Conservation (phyloP, 2,329 filamentous ascomycete species). For the Aureobasidium sp. region DNA sequence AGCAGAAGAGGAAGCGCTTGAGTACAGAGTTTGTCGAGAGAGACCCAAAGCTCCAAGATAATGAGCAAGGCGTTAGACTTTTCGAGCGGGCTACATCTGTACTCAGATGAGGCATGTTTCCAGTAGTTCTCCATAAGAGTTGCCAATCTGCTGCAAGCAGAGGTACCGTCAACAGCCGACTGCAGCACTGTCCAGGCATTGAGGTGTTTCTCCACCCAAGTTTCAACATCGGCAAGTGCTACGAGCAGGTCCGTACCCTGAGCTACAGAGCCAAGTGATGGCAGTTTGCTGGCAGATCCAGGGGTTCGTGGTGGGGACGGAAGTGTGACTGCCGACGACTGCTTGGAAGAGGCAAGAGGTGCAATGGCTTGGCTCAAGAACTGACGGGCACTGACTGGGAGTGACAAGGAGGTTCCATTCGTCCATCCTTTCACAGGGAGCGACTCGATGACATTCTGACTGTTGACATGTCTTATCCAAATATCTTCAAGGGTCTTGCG, state of each 20-base stretch:
- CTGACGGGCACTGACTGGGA: conserved; percentile 4
- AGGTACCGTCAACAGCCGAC: too few relatives aligned
- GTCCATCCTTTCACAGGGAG: background rate
- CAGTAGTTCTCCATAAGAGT: conserved; percentile 27
- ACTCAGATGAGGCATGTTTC: conserved; percentile 34
- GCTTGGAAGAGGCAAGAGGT: too few relatives aligned
- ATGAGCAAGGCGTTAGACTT: conserved; percentile 60
- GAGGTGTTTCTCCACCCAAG: conserved; percentile 26
- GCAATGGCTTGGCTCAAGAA: too few relatives aligned
- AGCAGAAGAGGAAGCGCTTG: conserved; percentile 51
- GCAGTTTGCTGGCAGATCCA: background rate
- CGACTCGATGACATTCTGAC: too few relatives aligned
- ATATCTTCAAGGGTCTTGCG: background rate
- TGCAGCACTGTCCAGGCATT: conserved; percentile 21
- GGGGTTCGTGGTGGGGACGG: background rate
- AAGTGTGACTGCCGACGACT: too few relatives aligned
- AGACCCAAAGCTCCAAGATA: conserved; percentile 64
- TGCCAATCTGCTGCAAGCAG: conserved; percentile 22
- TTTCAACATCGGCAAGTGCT: conserved; percentile 22
- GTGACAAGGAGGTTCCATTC: conserved; percentile 25
- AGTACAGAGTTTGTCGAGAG: conserved; percentile 58
- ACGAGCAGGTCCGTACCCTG: too few relatives aligned
- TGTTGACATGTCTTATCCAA: background rate
- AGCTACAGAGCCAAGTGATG: too few relatives aligned
- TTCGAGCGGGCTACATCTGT: conserved; percentile 52